Conservation (phyloP, 768 basidiomycete genomes). For the Crassisporium funariophilum region DNA sequence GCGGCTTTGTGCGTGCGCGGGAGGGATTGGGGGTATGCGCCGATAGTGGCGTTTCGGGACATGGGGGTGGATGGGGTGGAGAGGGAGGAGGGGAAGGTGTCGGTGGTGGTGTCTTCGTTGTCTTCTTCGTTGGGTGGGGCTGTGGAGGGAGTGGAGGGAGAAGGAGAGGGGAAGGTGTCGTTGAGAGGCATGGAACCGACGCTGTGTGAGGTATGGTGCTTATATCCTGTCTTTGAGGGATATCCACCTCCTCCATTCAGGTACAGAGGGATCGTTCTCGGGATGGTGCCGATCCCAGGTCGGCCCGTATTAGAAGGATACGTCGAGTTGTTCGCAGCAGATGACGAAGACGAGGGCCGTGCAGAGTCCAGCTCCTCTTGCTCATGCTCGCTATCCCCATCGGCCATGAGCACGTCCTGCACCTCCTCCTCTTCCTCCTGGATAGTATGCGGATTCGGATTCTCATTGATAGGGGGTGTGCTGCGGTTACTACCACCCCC, state of each 20-base stretch:
- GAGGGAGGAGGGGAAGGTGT: too few relatives aligned
- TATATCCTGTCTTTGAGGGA: slow-evolving; percentile 6
- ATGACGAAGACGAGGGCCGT: not conserved
- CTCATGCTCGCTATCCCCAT: slow-evolving; percentile 7
- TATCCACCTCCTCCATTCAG: slow-evolving; percentile 26
- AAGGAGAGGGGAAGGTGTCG: too few relatives aligned
- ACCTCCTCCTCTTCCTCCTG: slow-evolving; percentile 20
- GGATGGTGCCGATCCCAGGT: slow-evolving; percentile 45
- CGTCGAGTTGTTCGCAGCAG: slow-evolving; percentile 1
- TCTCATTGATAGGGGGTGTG: not conserved
- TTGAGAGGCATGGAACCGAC: slow-evolving; percentile 19
- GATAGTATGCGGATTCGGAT: slow-evolving; percentile 10
- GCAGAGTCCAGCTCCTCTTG: slow-evolving; percentile 7
- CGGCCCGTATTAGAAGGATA: slow-evolving; percentile 49
- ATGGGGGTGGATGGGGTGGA: too few relatives aligned
- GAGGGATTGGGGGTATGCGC: too few relatives aligned
- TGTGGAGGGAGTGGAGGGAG: slow-evolving; percentile 4
- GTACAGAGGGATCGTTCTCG: slow-evolving; percentile 56
- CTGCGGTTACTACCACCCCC: slow-evolving; percentile 5
- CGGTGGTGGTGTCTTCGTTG: slow-evolving; percentile 4
- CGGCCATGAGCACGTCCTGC: slow-evolving; percentile 1
- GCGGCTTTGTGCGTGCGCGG: too few relatives aligned
- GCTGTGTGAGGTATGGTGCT: slow-evolving; percentile 22
- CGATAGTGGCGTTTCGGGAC: too few relatives aligned
- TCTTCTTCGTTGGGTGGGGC: slow-evolving; percentile 6